Base-by-base conservation (phyloP, 768 basidiomycete genomes). In the Coprinopsis strossmayeri region DNA sequence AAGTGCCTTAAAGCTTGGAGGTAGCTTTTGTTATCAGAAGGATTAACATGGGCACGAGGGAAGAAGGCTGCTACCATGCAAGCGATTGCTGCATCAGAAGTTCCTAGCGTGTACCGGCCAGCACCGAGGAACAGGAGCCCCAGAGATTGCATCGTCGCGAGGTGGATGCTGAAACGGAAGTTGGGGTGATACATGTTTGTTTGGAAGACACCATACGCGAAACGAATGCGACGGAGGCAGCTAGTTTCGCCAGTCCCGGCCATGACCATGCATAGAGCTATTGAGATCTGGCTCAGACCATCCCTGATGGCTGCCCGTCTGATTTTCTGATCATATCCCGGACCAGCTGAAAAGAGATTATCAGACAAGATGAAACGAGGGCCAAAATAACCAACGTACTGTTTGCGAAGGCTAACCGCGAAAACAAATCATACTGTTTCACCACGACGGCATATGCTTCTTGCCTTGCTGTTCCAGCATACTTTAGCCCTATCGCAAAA, bases 241-340 rank as follows among this genome's bases (percentile, higher is more conserved):
- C 85, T 87, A 43, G 97, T 79, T 63, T 98, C 93, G 2, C 96
- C 96, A 0, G 93, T 95, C 9, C 96, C 96, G 1, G 95, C 92
- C 91, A 98, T 95, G 35, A 98, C 87, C 77, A 95, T 87, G 59
- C 88, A 83, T 26, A 96, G 68, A 1, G 93, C 74, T 28, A 96
- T 74, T 0, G 90, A 87, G 47, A 98, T 86, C 34, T 94, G 69
- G 59, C 89, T 94, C 28, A 97, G 71, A 2, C 90, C 91, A 57
- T 92, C 90, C 11, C 93, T 78, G 20, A 94, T 78, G 2, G 91
- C 86, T 4, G 87, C 83, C 1, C 93, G 82, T 58, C 87, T 86
- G 61, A 97, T 91, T 58, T 85, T 86, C 51, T 86, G 83, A 60
- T 96, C 91, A 56, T 91, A 95, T 0, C 85, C 76, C 28, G 81